Percentiles rank a stretch among this genome's conserved stretches.
Conservation (phyloP, 2,329 filamentous ascomycete genomes). For the Verticillium isaacii region DNA sequence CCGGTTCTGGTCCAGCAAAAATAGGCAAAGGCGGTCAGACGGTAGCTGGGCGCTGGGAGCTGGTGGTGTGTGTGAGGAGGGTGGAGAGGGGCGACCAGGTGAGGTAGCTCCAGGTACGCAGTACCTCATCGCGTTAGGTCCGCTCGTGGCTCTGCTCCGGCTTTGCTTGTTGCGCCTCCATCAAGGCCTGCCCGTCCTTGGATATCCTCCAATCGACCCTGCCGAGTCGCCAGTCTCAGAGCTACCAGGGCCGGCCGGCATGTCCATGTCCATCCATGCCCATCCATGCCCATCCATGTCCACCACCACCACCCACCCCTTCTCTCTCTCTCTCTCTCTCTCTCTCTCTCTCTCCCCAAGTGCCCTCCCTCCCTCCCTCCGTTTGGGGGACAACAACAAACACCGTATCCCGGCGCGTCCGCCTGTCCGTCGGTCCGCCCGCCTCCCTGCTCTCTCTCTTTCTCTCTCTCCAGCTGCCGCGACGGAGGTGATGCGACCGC, state of each 20-base stretch:
- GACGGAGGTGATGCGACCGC: not conserved
- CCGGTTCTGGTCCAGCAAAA: not conserved
- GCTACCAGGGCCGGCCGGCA: constrained; percentile 6
- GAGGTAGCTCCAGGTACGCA: not conserved
- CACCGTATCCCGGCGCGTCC: no score
- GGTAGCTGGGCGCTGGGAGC: not conserved
- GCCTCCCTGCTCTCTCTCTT: not conserved
- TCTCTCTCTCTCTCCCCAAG: not conserved
- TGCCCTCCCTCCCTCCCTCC: no score
- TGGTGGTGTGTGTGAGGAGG: not conserved
- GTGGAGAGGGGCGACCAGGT: no score
- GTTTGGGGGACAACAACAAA: no score
- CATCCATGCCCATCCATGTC: not conserved
- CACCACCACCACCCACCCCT: no score
- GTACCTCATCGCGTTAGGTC: not conserved
- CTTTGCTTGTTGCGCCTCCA: not conserved
- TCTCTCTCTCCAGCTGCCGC: not conserved
- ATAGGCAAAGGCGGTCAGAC: not conserved
- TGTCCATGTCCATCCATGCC: not conserved
- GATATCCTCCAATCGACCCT: constrained; percentile 4
- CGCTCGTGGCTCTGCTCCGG: not conserved
- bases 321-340: not conserved
- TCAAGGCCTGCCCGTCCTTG: no score
- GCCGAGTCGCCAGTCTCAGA: constrained; percentile 11
- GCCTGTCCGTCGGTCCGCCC: no score